These are phyloP conservation scores for Malassezia restricta DNA, from an alignment of 1,284 basidiomycete species.

Conservation along the genomic window DNA sequence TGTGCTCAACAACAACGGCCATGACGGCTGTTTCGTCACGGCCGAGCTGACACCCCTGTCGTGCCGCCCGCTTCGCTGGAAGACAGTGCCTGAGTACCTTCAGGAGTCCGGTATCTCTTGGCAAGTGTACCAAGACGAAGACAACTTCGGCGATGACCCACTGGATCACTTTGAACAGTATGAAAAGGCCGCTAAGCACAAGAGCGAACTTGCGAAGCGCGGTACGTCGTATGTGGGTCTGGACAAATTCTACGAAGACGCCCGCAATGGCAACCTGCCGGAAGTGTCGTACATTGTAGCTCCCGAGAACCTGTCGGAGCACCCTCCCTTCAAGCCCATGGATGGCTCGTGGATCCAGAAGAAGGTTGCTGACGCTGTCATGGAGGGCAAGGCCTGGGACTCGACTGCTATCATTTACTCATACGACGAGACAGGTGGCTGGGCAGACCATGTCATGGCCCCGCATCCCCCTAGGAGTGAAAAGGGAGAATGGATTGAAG, in stretches of 20 bases:
- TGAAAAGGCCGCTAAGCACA: conserved; percentile 14
- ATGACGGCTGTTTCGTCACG: conserved; percentile 8
- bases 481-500: conserved; percentile 21
- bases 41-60: conserved; percentile 6
- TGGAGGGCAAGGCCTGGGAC: conserved; percentile 22
- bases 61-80: conserved; percentile 25
- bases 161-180: conserved; percentile 12
- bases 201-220: conserved; percentile 16
- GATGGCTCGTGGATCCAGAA: conserved; percentile 33
- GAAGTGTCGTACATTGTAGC: conserved; percentile 32
- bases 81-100: conserved; percentile 28
- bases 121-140: conserved; percentile 25
- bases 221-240: conserved; percentile 23
- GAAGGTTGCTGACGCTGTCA: conserved; percentile 30
- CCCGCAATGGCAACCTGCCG: conserved; percentile 24
- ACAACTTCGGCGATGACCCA: conserved; percentile 30
- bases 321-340: conserved; percentile 25
- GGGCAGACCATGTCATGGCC: conserved; percentile 28
- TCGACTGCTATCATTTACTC: conserved; percentile 26
- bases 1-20: conserved; percentile 15
- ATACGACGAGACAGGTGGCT: conserved; percentile 37
- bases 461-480: conserved; percentile 11
- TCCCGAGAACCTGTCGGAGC: conserved; percentile 28
- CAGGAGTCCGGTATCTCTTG: conserved; percentile 23
- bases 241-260: conserved; percentile 27